These are phyloP conservation scores for Warburgia ugandensis DNA, from an alignment of 164 flowering plant species.

Conservation along the genomic window DNA sequence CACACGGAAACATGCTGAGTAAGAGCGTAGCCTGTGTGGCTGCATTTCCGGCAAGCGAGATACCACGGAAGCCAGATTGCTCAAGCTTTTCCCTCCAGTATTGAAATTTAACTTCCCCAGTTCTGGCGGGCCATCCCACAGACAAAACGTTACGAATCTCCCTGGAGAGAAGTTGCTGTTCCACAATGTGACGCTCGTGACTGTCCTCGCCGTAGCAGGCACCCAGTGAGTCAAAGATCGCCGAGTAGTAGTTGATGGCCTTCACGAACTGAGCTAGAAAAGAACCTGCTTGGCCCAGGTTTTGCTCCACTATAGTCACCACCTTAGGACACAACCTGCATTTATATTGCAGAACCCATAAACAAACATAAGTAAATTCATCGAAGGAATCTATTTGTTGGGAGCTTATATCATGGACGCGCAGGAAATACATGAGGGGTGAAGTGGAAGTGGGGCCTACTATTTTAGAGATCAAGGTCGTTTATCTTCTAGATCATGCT, in stretches of 20 bases:
- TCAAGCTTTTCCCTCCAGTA: slow-evolving; percentile 90
- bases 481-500: too few relatives aligned
- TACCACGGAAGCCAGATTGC: slow-evolving; percentile 70
- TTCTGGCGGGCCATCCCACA: slow-evolving; percentile 69
- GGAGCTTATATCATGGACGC: too few relatives aligned
- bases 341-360: too few relatives aligned
- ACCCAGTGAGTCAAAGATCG: slow-evolving; percentile 89
- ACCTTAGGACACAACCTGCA: slow-evolving; percentile 90
- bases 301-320: slow-evolving; percentile 96
- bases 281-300: slow-evolving; percentile 76
- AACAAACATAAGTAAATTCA: too few relatives aligned
- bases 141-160: slow-evolving; percentile 73
- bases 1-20: slow-evolving; percentile 89
- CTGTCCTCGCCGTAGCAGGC: slow-evolving; percentile 96
- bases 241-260: slow-evolving; percentile 97
- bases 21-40: slow-evolving; percentile 89
- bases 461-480: too few relatives aligned
- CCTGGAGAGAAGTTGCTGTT: slow-evolving; percentile 80
- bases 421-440: too few relatives aligned
- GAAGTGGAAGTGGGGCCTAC: too few relatives aligned
- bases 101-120: slow-evolving; percentile 60
- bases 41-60: slow-evolving; percentile 85
- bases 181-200: slow-evolving; percentile 89
- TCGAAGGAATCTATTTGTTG: too few relatives aligned
- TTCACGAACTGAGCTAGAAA: slow-evolving; percentile 91